Conservation (phyloP, 2,329 filamentous ascomycete genomes). For the Talaromyces rugulosus region DNA sequence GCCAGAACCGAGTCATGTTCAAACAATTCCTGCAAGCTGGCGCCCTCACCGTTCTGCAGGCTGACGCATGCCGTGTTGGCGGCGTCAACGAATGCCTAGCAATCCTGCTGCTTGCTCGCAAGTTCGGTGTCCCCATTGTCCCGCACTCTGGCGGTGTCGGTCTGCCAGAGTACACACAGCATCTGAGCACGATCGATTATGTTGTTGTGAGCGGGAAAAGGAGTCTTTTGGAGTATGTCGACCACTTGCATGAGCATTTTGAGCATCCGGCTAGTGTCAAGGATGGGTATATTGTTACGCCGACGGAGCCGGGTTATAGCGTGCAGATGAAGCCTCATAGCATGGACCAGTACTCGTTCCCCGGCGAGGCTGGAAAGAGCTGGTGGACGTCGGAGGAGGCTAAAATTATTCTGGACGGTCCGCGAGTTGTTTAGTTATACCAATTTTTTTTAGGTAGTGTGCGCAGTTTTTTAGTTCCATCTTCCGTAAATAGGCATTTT, state of each 20-base stretch:
- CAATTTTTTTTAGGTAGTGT: constrained; percentile 10
- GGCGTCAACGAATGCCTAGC: constrained; percentile 89
- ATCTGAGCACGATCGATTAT: constrained; percentile 89
- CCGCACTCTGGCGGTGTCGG: constrained; percentile 88
- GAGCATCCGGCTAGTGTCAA: constrained; percentile 73
- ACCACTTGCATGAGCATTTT: constrained; percentile 92
- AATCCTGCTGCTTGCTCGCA: constrained; percentile 73
- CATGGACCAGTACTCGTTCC: constrained; percentile 75
- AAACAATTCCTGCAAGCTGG: constrained; percentile 80
- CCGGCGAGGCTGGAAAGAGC: constrained; percentile 70
- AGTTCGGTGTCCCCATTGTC: constrained; percentile 72
- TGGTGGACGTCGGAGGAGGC: constrained; percentile 85
- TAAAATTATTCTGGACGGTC: constrained; percentile 64
- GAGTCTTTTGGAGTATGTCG: constrained; percentile 83
- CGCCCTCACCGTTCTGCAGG: constrained; percentile 83
- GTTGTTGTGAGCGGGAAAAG: constrained; percentile 78
- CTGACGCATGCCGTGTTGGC: constrained; percentile 84
- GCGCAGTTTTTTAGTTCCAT: neutral
- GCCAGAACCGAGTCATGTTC: constrained; percentile 90
- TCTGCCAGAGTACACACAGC: constrained; percentile 89
- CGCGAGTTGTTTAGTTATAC: constrained; percentile 21
- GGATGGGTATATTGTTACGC: constrained; percentile 84
- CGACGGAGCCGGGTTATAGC: constrained; percentile 76
- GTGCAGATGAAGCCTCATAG: constrained; percentile 90
- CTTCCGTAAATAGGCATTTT: neutral